Conservation (phyloP, 2,329 filamentous ascomycete species). For the Penicillium aurantiogriseum region DNA sequence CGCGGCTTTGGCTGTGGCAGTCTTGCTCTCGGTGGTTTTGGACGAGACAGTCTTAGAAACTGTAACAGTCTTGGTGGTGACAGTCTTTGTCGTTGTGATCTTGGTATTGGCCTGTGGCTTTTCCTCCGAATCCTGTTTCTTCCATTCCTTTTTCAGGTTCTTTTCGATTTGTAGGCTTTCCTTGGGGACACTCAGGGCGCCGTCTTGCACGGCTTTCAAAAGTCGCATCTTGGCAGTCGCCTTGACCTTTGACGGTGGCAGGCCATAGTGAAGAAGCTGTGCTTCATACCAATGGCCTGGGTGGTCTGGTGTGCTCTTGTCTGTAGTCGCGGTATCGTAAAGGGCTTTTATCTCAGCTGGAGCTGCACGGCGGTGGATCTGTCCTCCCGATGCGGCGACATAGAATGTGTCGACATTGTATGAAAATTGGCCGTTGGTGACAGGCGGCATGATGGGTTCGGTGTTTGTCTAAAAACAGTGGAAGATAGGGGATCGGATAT, state of each 20-base stretch:
- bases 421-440: slow-evolving; percentile 42
- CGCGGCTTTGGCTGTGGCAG: neutral
- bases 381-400: slow-evolving; percentile 42
- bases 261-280: slow-evolving; percentile 62
- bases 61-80: neutral
- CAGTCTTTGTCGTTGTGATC: neutral
- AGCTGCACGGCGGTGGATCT: slow-evolving; percentile 50
- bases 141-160: slow-evolving; percentile 60
- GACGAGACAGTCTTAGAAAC: neutral
- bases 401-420: slow-evolving; percentile 48
- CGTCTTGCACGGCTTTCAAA: slow-evolving; percentile 55
- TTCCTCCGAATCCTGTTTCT: slow-evolving; percentile 44
- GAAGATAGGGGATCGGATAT: neutral
- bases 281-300: slow-evolving; percentile 63
- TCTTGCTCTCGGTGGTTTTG: neutral
- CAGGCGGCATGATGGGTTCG: slow-evolving; percentile 20
- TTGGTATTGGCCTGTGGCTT: neutral
- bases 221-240: slow-evolving; percentile 59
- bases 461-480: neutral
- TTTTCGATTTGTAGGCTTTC: slow-evolving; percentile 52
- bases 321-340: slow-evolving; percentile 31
- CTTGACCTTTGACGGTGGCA: slow-evolving; percentile 58
- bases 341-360: slow-evolving; percentile 48
- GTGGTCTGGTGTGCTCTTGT: slow-evolving; percentile 44
- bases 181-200: slow-evolving; percentile 50